Evolutionary conservation across 257 asterid species (phyloP), one percentile per base, ranked within the genome.

Genomic region (Jacaranda mimosifolia): DNA sequence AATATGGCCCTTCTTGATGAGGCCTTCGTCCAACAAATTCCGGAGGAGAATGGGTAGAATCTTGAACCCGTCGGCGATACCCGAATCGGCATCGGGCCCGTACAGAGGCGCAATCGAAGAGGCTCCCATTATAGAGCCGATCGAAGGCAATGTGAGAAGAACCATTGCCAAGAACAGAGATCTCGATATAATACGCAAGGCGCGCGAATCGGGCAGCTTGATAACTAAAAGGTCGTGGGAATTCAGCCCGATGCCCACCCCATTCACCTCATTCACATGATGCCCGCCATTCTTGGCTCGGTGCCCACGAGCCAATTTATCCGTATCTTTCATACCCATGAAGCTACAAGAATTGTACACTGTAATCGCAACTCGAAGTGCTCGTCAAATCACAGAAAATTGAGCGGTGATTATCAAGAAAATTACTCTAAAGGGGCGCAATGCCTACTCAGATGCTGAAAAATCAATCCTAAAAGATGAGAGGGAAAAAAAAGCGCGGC

Each of bases 11-110:
- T 69, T 87, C 73, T 68, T 87, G 63, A 91, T 57, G 5, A 90
- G 87, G 62, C 94, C 96, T 83, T 87, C 96, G 21, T 87, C 90
- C 36, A 76, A 51, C 86, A 91, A 82, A 83, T 91, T 90, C 4
- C 80, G 90, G 39, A 91, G 65, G 45, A 88, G 71, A 72, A 60
- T 42, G 9, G 90, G 86, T 62, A 88, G 60, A 36, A 78, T 60
- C 12, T 77, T 70, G 62, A 83, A 77, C 59, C 75, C 83, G 11
- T 58, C 65, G 53, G 76, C 79, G 17, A 45, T 9, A 45, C 80
- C 77, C n/a, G 42, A 39, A 48, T 40, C 79, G 15, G 68, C 9
- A 42, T 63, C 53, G 15, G 73, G 68, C 14, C 70, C 81, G 9
- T 73, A 48, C 48, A 21, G 35, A 45, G 79, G 65, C 68, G 63